These are phyloP conservation scores for Eutrema heterophyllum DNA, from an alignment of 345 rosid genomes.

Conservation along the genomic window DNA sequence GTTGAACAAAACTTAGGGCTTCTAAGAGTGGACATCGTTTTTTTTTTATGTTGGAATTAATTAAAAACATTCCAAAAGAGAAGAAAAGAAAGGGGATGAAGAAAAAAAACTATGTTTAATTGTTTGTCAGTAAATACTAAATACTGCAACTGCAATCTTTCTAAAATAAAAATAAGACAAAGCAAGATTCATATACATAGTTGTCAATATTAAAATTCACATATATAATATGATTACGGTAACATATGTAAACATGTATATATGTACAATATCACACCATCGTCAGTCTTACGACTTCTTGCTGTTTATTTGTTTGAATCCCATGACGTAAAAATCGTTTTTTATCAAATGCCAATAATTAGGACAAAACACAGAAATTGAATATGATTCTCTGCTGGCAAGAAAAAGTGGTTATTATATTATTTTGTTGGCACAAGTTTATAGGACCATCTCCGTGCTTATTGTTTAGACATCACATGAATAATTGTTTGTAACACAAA, in stretches of 20 bases:
- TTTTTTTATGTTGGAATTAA: background rate
- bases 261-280: constrained; percentile 1
- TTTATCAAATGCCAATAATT: constrained; percentile 2
- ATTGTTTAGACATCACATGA: background rate
- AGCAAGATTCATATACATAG: background rate
- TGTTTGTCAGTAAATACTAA: background rate
- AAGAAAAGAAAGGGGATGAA: background rate
- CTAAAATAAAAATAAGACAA: background rate
- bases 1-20: background rate
- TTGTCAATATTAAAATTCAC: background rate
- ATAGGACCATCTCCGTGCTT: background rate
- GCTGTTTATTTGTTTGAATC: constrained; percentile 16
- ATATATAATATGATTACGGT: background rate
- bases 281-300: constrained; percentile 29
- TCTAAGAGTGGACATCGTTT: background rate
- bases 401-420: background rate
- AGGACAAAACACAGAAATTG: constrained; percentile 18
- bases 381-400: constrained; percentile 13
- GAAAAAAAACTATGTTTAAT: too few relatives aligned
- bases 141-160: background rate
- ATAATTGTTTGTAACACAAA: background rate
- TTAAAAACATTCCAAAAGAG: background rate
- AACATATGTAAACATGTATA: background rate
- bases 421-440: constrained; percentile 9
- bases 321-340: constrained; percentile 5